Evolutionary conservation across 1,284 basidiomycete species (phyloP).

Genomic region (Amylostereum areolatum): DNA sequence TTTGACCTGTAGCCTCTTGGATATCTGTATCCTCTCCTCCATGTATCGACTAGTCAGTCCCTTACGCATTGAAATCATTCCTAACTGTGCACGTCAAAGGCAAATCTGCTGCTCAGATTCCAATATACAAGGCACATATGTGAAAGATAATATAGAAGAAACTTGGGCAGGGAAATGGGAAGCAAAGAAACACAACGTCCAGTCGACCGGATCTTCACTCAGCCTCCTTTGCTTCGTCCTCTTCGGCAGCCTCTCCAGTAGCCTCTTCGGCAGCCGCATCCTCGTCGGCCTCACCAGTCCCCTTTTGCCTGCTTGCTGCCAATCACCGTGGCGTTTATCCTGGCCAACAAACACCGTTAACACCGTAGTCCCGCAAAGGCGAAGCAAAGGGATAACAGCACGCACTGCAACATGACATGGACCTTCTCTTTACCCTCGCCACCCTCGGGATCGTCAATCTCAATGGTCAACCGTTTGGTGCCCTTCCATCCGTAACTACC

Average conservation of each 20-base stretch:
- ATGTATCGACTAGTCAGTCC: neutral
- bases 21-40: neutral
- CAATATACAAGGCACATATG: too few relatives aligned
- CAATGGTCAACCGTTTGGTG: conserved; percentile 58
- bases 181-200: too few relatives aligned
- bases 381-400: conserved; percentile 13
- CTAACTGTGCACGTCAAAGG: too few relatives aligned
- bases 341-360: conserved; percentile 20
- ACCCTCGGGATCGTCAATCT: conserved; percentile 47
- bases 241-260: neutral
- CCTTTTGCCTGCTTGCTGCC: conserved; percentile 57
- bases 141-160: too few relatives aligned
- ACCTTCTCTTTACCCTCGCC: conserved; percentile 56
- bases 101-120: too few relatives aligned
- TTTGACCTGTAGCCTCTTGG: conserved; percentile 50
- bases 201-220: too few relatives aligned
- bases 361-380: neutral
- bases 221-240: too few relatives aligned
- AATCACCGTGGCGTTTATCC: conserved; percentile 73
- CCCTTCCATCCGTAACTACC: conserved; percentile 83
- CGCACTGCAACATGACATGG: conserved; percentile 70
- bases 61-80: too few relatives aligned
- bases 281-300: conserved; percentile 18
- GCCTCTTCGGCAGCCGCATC: conserved; percentile 9
- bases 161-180: too few relatives aligned